A percentile compares a stretch with the other conserved stretches of the same genome.
Evolutionary conservation across 2,329 filamentous ascomycete species (phyloP).

Genomic region (Cytospora piceicola): DNA sequence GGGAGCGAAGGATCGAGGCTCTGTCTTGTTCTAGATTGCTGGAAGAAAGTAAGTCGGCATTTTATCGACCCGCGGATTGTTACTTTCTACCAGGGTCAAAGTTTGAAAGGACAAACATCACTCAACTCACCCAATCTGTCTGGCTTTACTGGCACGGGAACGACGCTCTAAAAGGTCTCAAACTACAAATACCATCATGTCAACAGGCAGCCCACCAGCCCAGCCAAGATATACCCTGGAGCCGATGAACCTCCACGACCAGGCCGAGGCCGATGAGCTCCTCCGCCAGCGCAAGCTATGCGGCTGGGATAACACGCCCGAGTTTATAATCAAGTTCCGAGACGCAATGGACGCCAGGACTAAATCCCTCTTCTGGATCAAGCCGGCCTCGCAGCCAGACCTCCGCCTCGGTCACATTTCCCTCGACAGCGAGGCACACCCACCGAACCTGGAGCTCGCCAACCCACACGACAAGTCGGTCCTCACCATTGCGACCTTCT

Average conservation of each 20-base stretch:
- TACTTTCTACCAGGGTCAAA: too few relatives aligned
- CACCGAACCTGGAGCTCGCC: constrained; percentile 24
- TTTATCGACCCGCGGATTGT: too few relatives aligned
- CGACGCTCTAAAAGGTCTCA: not conserved
- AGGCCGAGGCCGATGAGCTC: constrained; percentile 25
- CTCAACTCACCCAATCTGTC: too few relatives aligned
- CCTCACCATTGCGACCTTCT: constrained; percentile 25
- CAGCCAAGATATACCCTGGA: constrained; percentile 22
- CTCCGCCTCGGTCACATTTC: constrained; percentile 24
- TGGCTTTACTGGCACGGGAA: not conserved
- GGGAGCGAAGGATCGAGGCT: too few relatives aligned
- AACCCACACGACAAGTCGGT: constrained; percentile 26
- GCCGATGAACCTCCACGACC: constrained; percentile 23
- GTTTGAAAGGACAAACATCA: too few relatives aligned
- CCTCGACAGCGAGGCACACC: constrained; percentile 20
- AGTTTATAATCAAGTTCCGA: constrained; percentile 8
- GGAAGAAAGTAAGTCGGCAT: too few relatives aligned
- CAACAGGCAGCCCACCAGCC: not conserved
- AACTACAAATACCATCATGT: not conserved
- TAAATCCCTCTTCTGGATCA: constrained; percentile 26
- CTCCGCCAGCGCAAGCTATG: constrained; percentile 27
- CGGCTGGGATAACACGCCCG: constrained; percentile 24
- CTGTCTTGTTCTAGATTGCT: too few relatives aligned
- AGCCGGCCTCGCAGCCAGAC: constrained; percentile 11
- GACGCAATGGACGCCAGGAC: constrained; percentile 4